Percentiles rank a stretch among this genome's conserved stretches.
Conservation (phyloP, 495 filamentous ascomycete species). For the Viridothelium virens region DNA sequence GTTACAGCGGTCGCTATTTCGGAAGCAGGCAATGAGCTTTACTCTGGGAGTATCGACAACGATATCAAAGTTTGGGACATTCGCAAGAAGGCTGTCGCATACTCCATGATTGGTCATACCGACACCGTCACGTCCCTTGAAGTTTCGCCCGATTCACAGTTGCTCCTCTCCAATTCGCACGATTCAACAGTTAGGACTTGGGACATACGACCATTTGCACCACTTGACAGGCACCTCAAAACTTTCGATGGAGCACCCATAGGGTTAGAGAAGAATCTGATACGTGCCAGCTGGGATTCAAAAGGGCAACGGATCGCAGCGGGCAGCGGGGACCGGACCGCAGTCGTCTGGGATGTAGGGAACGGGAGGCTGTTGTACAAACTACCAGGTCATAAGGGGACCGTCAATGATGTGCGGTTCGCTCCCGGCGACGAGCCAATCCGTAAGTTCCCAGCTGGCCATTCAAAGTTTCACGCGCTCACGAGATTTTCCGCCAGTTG, state of each 20-base stretch:
- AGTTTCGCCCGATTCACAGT: constrained; percentile 85
- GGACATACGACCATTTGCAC: constrained; percentile 94
- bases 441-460: constrained; percentile 52
- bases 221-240: constrained; percentile 69
- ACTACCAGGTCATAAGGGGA: constrained; percentile 88
- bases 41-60: constrained; percentile 91
- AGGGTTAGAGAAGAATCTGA: constrained; percentile 86
- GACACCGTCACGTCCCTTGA: constrained; percentile 87
- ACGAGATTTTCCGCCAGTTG: constrained; percentile 20
- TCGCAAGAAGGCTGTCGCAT: constrained; percentile 78
- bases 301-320: constrained; percentile 78
- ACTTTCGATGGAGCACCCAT: constrained; percentile 83
- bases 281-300: constrained; percentile 85
- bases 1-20: constrained; percentile 85
- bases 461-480: not conserved
- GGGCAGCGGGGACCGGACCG: constrained; percentile 82
- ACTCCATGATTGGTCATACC: constrained; percentile 79
- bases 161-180: constrained; percentile 83
- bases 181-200: constrained; percentile 90
- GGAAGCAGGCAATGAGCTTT: constrained; percentile 92
- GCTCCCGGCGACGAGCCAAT: constrained; percentile 76
- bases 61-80: constrained; percentile 97
- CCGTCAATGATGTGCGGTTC: constrained; percentile 91
- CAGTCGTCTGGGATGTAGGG: constrained; percentile 80
- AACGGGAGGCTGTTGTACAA: constrained; percentile 86